Conservation (phyloP, 345 rosid species). For the Eucalyptus cloeziana region DNA sequence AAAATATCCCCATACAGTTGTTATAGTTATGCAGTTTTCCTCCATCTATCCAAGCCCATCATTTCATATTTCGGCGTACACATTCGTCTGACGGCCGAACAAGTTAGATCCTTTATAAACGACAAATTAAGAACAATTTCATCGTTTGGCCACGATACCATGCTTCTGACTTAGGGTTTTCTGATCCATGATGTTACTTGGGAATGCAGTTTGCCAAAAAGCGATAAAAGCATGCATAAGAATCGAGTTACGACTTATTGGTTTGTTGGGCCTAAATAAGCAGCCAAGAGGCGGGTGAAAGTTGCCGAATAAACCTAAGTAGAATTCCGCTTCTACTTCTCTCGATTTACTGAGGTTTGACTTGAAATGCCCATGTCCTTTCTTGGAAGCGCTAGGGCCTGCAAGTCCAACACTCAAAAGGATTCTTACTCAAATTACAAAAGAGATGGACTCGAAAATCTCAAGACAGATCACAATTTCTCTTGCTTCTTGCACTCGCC, state of each 20-base stretch:
- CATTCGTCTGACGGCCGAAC: neutral
- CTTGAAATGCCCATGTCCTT: neutral
- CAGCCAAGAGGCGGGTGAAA: neutral
- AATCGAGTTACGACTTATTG: neutral
- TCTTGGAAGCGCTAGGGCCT: neutral
- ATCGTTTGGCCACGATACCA: neutral
- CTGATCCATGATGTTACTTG: neutral
- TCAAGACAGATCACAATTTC: neutral
- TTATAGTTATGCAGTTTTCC: neutral
- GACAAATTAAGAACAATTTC: neutral
- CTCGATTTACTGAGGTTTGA: neutral
- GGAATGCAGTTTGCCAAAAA: neutral
- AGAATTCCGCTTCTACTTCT: neutral
- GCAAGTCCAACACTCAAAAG: neutral
- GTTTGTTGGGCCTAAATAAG: neutral
- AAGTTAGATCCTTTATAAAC: neutral
- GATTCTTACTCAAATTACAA: neutral
- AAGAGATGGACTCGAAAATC: neutral
- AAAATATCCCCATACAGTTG: neutral
- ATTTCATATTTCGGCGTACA: neutral
- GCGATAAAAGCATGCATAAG: neutral
- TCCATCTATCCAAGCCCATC: neutral
- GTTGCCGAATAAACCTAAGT: neutral
- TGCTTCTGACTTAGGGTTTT: neutral
- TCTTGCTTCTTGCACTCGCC: neutral